Evolutionary conservation across 495 filamentous ascomycete species (phyloP).

Genomic region (Clohesyomyces aquaticus): DNA sequence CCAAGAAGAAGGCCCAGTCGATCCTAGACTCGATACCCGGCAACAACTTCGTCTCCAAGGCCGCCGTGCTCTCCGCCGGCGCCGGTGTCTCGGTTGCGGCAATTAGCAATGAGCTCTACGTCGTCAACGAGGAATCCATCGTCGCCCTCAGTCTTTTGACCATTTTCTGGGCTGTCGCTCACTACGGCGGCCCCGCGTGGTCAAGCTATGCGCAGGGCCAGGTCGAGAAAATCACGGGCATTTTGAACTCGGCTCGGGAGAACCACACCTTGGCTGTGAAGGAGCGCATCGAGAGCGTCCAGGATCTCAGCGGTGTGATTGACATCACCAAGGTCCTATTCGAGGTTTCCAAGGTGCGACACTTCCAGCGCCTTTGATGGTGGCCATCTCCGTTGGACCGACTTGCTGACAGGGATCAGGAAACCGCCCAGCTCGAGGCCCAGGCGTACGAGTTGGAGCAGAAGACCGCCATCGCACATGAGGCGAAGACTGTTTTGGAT

Average conservation of each 20-base stretch:
- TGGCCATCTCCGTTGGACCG: constrained; percentile 30
- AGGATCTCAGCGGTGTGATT: constrained; percentile 89
- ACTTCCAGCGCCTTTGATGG: not conserved
- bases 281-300: constrained; percentile 86
- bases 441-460: constrained; percentile 97
- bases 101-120: constrained; percentile 99
- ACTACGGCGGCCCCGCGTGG: constrained; percentile 92
- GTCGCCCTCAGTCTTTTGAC: constrained; percentile 85
- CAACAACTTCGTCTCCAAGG: constrained; percentile 68
- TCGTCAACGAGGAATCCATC: constrained; percentile 97
- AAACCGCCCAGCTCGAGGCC: constrained; percentile 94
- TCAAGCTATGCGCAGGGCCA: constrained; percentile 87
- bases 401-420: constrained; percentile 57
- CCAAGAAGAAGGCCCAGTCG: constrained; percentile 92
- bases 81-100: constrained; percentile 90
- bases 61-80: constrained; percentile 89
- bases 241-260: constrained; percentile 88
- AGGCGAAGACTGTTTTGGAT: constrained; percentile 94
- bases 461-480: constrained; percentile 80
- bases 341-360: constrained; percentile 89
- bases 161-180: constrained; percentile 84
- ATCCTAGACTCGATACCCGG: constrained; percentile 79
- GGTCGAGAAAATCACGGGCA: constrained; percentile 82
- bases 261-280: constrained; percentile 96
- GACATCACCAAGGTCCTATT: constrained; percentile 96